Conservation (phyloP, 352 stramenopile genomes). For the Globisporangium echinulatum region DNA sequence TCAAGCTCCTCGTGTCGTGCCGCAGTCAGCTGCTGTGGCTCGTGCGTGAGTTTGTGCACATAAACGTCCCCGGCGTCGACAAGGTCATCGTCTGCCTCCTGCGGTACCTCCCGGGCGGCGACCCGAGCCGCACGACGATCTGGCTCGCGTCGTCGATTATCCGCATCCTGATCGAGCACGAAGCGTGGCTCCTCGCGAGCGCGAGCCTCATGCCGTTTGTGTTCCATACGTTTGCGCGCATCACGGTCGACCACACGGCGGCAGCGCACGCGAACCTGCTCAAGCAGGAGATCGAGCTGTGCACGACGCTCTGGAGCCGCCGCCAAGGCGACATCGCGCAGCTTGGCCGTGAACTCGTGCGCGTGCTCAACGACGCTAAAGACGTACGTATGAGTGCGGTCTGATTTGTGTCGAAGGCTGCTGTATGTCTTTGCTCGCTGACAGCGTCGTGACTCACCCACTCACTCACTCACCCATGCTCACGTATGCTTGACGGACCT, state of each 20-base stretch:
- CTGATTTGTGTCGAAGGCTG: too few relatives aligned
- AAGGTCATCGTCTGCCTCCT: conserved; percentile 72
- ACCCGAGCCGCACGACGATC: conserved; percentile 62
- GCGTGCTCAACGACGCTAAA: conserved; percentile 72
- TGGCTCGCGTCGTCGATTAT: conserved; percentile 79
- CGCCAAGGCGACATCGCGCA: conserved; percentile 58
- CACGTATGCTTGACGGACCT: not conserved
- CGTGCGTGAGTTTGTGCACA: conserved; percentile 69
- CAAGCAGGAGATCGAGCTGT: conserved; percentile 79
- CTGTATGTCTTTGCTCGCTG: not conserved
- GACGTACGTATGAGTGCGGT: conserved; percentile 33
- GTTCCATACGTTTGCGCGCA: conserved; percentile 72
- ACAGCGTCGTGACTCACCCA: not conserved
- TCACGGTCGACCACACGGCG: conserved; percentile 59
- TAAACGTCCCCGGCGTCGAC: conserved; percentile 62
- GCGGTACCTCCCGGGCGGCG: conserved; percentile 58
- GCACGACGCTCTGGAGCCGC: conserved; percentile 63
- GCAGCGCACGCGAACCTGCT: conserved; percentile 46
- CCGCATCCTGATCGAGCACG: conserved; percentile 71
- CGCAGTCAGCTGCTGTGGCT: conserved; percentile 79
- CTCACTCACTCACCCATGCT: not conserved
- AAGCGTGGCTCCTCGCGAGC: conserved; percentile 65
- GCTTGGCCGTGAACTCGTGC: conserved; percentile 71
- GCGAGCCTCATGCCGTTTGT: conserved; percentile 75
- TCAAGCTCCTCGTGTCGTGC: conserved; percentile 66